These are phyloP conservation scores for Flaveria bidentis DNA, from an alignment of 129 eudicot genomes.

Conservation along the genomic window DNA sequence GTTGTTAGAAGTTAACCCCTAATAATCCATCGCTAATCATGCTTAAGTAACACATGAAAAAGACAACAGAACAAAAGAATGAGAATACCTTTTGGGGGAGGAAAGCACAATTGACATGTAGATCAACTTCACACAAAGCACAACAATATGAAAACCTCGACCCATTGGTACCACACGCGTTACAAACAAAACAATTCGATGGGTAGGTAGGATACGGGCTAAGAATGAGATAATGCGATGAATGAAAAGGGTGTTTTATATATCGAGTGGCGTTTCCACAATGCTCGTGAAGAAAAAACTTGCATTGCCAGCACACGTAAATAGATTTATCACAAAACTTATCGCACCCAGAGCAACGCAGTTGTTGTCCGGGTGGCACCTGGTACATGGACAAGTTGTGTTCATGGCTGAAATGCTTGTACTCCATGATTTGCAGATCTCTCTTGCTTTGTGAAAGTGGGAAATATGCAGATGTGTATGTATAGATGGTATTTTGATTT, in stretches of 20 bases:
- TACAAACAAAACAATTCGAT: conserved; percentile 55
- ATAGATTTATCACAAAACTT: conserved; percentile 37
- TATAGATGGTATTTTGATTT: conserved; percentile 1
- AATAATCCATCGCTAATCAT: not conserved
- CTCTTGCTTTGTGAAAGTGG: conserved; percentile 15
- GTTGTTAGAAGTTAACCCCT: not conserved
- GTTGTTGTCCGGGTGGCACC: conserved; percentile 45
- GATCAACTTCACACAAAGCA: conserved; percentile 66
- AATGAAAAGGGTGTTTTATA: conserved; percentile 56
- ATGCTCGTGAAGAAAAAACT: conserved; percentile 66
- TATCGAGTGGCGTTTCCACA: conserved; percentile 64
- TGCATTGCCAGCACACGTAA: conserved; percentile 63
- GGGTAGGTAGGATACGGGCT: conserved; percentile 65
- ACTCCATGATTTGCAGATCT: conserved; percentile 48
- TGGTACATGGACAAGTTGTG: conserved; percentile 57
- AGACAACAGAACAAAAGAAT: not conserved
- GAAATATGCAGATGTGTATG: not conserved
- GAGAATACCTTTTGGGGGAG: conserved; percentile 44
- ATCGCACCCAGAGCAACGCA: conserved; percentile 64
- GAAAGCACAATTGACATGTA: conserved; percentile 61
- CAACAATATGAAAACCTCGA: conserved; percentile 54
- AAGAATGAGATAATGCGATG: conserved; percentile 56
- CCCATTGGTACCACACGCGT: conserved; percentile 55
- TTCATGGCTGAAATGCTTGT: conserved; percentile 73
- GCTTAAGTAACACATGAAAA: not conserved